Base-by-base conservation (phyloP, 2,329 filamentous ascomycete genomes). In the Arthrocladium fulminans region DNA sequence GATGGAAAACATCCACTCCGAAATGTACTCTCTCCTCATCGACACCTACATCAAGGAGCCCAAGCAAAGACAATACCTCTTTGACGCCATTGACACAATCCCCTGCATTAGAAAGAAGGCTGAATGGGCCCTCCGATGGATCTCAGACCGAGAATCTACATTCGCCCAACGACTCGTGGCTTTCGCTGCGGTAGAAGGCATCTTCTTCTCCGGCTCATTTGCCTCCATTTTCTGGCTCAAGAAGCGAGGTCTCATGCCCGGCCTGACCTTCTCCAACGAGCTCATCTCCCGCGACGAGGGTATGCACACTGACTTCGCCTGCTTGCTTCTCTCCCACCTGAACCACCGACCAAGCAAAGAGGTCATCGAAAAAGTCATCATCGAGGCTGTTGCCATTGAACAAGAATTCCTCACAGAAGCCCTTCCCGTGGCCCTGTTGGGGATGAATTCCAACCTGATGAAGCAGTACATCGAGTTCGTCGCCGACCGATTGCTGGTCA, bases 1-100 rank as follows among this genome's bases (percentile, higher is more conserved):
- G 92, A 97, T 98, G 87, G 92, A 98, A 79, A 98, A 98, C 75
- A 95, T 98, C 63, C 92, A 98, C 79, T 96, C 92, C 13, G 92
- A 98, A 76, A 98, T 92, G 47, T 98, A 98, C 80, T 97, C 90
- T 17, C 83, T 98, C 29, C 83, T 98, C 66, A 98, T 98, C 67
- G 92, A 98, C 69, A 96, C 90, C 54, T 98, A 98, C 72, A 94
- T 98, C 74, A 96, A 94, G 78, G 92, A 98, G 75, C 86, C 87
- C 54, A 85, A 86, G 66, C 90, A 98, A 75, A 83, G 88, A 60
- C 85, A 80, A 54, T 89, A 97, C 67, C 84, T 98, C 50, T 97
- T 98, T 75, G 95, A 98, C 64, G 92, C 92, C 62, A 94, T 98
- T 71, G 92, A 98, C 59, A 98, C 90, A 65, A 98, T 98, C 66